phyloP scores from a whole-genome alignment of 2,329 filamentous ascomycete genomes.

The Alternaria gaisen region DNA sequence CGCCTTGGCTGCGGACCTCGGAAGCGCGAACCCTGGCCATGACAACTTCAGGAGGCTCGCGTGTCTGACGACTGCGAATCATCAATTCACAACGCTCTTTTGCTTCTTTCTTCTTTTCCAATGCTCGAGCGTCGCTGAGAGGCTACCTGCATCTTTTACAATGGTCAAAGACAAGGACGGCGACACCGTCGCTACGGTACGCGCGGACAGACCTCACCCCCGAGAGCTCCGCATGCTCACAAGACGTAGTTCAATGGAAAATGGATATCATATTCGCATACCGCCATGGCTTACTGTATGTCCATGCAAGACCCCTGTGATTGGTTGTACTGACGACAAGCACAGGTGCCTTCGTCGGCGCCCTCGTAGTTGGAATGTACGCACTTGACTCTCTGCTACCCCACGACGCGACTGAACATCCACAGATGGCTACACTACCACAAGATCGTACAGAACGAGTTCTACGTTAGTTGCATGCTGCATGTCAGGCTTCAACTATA shows the following conservation, averaged over 20 bases:
- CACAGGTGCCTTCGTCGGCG: slow-evolving; percentile 83
- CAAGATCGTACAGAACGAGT: slow-evolving; percentile 98
- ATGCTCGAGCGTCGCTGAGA: slow-evolving; percentile 21
- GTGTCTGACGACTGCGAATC: slow-evolving; percentile 17
- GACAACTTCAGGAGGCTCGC: slow-evolving; percentile 43
- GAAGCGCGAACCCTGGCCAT: slow-evolving; percentile 30
- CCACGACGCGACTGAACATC: slow-evolving; percentile 32
- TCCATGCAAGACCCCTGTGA: not conserved
- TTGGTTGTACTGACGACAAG: slow-evolving; percentile 21
- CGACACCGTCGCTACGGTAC: slow-evolving; percentile 68
- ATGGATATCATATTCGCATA: slow-evolving; percentile 92
- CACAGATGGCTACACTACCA: slow-evolving; percentile 81
- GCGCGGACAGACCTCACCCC: slow-evolving; percentile 34
- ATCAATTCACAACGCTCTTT: slow-evolving; percentile 42
- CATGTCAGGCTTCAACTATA: not conserved
- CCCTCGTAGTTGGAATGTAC: slow-evolving; percentile 76
- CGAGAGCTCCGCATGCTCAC: slow-evolving; percentile 43
- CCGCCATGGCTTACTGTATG: slow-evolving; percentile 78
- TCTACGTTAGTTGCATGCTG: slow-evolving; percentile 65
- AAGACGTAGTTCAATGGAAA: slow-evolving; percentile 74
- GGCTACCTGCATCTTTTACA: slow-evolving; percentile 13
- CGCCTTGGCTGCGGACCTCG: slow-evolving; percentile 34
- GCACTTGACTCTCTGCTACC: slow-evolving; percentile 4
- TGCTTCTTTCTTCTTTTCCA: slow-evolving; percentile 30
- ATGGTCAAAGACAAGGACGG: slow-evolving; percentile 72